Evolutionary conservation across 495 filamentous ascomycete species (phyloP), one percentile per base, ranked within the genome.

Genomic region (Chaetomium cochliodes): DNA sequence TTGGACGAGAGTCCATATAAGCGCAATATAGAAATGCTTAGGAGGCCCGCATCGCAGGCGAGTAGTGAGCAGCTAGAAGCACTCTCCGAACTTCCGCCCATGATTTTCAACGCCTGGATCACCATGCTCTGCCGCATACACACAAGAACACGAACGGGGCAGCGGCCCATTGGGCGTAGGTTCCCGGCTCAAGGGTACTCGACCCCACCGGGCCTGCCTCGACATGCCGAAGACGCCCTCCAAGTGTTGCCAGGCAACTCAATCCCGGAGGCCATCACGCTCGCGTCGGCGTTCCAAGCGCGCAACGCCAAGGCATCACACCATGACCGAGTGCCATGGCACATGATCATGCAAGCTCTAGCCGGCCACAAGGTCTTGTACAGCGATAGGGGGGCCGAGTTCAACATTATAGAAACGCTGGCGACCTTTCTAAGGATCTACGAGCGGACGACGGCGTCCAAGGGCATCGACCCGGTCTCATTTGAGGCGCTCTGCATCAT

Each of bases 81-180:
- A n/a, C 50, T 66, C 12, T 2, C 39, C 12, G 2, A 39, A 16
- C 42, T 68, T 2, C 74, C 74, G 16, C 66, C 67, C 7, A 25
- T 52, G 13, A 46, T 75, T 16, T 74, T 80, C 59, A 72, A 70
- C 49, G 75, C 74, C 20, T 81, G 78, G 65, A 75, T 81, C 28
- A 42, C 58, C 25, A 71, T 79, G 54, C 70, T 81, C 41, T 80
- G 79, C 63, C 68, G 62, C 28, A 61, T 67, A 7, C 71, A 71
- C 57, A 74, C 49, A 57, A 71, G 55, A 68, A 70, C 15, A 30
- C 23, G 16, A 9, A 52, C 41, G n/a, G 26, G 37, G 8, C 25
- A 37, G 28, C 28, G 28, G 28, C 28, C 28, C 28, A 30, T 30
- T 30, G 28, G 28, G 3, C 28, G 28, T 30, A 30, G 28, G 28